Percentiles rank a stretch among this genome's conserved stretches.
Conservation (phyloP, 169 alveolate genomes). For the Babesia ovis region DNA sequence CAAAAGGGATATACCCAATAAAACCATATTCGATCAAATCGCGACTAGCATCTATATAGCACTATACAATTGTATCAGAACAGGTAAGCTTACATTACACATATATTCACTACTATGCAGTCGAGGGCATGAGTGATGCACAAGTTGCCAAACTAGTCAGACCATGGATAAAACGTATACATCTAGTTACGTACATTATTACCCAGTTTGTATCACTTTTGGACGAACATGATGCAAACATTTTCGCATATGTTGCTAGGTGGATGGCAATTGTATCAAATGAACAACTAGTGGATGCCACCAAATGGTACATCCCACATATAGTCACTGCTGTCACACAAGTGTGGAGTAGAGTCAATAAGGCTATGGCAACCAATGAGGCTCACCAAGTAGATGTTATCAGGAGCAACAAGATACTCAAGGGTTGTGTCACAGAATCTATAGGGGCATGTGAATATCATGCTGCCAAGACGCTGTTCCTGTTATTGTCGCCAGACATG, state of each 20-base stretch:
- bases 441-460: conserved; percentile 25
- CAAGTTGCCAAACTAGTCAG: conserved; percentile 34
- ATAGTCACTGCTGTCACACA: conserved; percentile 6
- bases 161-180: conserved; percentile 34
- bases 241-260: conserved; percentile 35
- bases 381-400: conserved; percentile 1
- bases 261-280: conserved; percentile 35
- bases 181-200: conserved; percentile 5
- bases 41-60: conserved; percentile 23
- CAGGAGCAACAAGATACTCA: conserved; percentile 42
- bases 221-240: conserved; percentile 17
- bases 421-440: conserved; percentile 24
- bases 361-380: conserved; percentile 2
- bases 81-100: neutral
- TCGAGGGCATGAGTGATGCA: conserved; percentile 30
- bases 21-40: neutral
- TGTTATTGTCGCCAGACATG: conserved; percentile 10
- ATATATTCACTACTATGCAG: neutral
- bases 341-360: conserved; percentile 9
- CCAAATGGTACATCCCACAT: conserved; percentile 55
- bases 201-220: conserved; percentile 23
- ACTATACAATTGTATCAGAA: conserved; percentile 32
- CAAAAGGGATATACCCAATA: neutral
- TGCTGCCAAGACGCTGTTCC: conserved; percentile 31
- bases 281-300: conserved; percentile 22